Base-by-base conservation (phyloP, 1,284 basidiomycete genomes). In the Rhodotorula sp. region DNA sequence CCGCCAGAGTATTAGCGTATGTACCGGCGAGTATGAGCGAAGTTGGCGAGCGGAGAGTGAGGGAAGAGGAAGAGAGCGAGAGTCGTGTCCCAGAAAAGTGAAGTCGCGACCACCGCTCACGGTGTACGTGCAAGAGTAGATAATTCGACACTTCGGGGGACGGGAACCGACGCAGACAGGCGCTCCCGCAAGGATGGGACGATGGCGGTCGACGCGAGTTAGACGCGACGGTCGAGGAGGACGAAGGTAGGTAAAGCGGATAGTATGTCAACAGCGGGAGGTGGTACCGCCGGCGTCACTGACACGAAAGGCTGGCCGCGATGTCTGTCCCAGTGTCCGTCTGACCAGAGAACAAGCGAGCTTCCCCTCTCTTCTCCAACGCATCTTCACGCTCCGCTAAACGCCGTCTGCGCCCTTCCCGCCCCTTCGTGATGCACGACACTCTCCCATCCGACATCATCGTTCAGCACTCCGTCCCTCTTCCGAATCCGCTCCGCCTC, bases 381-480 rank as follows among this genome's bases (percentile, higher is more conserved):
- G 17, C 54, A 15, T 20, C 34, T 24, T 4, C 32, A 8, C 4
- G 4, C 27, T 47, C 44, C 34, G 19, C 22, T 32, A 13, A 39
- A 20, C n/a, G 52, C 57, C 13, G 54, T 49, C 46, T 59, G 30
- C 15, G 68, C 64, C 29, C 68, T 29, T 24, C 68, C 68, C 29
- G n/a, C n/a, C 17, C 61, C 68, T 44, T 67, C 68, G 24, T 64
- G 55, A 27, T 70, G 64, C 30, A 60, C 52, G 22, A 70, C 68
- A 8, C 53, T 66, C 48, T 70, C 68, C 64, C 64, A 66, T 19
- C 34, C 61, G 32, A 47, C 56, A 11, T 70, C 68, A 15, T 57
- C 55, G 4, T 52, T 59, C 15, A 52, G n/a, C 0, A 66, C 68
- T 13, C 68, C 62, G 36, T 70, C 64, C 32, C 58, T 27, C 52